Evolutionary conservation across 1,284 basidiomycete genomes (phyloP).

Genomic region (Fomitopsis schrenkii): DNA sequence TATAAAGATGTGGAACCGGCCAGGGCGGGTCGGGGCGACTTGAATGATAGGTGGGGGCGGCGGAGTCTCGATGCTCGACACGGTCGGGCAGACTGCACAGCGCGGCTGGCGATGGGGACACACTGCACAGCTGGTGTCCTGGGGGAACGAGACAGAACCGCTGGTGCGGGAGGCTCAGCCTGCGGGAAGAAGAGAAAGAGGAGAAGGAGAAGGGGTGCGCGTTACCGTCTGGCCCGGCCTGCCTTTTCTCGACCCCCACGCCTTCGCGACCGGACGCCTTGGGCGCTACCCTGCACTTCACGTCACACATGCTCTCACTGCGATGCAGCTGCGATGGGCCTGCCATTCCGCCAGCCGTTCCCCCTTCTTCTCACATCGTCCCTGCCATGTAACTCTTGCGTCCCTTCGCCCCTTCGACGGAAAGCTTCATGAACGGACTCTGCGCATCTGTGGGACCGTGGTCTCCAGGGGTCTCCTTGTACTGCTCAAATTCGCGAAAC

Average conservation of each 20-base stretch:
- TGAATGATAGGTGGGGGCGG: not conserved
- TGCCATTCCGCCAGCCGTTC: not conserved
- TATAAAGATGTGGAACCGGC: not conserved
- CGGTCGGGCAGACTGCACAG: conserved; percentile 6
- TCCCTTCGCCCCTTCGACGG: not conserved
- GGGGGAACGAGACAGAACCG: conserved; percentile 7
- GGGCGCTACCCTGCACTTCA: not conserved
- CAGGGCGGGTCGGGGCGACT: not conserved
- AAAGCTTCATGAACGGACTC: not conserved
- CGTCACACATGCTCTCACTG: not conserved
- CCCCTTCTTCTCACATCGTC: not conserved
- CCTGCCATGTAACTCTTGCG: not conserved
- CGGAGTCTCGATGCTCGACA: not conserved
- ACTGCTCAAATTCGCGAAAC: not conserved
- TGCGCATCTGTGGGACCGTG: not conserved
- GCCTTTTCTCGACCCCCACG: conserved; percentile 2
- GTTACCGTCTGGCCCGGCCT: not conserved
- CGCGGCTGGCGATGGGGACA: conserved; percentile 14
- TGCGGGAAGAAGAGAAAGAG: conserved; percentile 6
- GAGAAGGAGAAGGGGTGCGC: not conserved
- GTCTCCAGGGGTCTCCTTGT: not conserved
- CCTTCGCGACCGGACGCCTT: not conserved
- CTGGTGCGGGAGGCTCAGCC: conserved; percentile 11
- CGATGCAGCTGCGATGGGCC: not conserved
- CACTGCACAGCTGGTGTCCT: conserved; percentile 20